These are phyloP conservation scores for Aristolochia fimbriata DNA, from an alignment of 164 flowering plant species.

Conservation along the genomic window DNA sequence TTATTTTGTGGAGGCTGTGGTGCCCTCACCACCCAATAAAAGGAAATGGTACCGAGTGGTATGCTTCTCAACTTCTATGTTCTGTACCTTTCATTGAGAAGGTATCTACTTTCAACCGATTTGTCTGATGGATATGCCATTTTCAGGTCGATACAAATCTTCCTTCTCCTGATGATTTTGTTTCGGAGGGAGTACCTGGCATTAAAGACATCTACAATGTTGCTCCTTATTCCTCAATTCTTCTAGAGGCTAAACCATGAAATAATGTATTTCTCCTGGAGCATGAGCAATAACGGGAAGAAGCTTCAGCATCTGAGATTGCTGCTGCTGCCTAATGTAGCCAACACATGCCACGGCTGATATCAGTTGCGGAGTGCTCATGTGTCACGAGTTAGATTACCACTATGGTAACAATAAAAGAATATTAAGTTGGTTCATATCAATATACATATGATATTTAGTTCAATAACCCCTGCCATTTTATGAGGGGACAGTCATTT, in stretches of 20 bases:
- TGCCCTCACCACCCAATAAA: constrained; percentile 61
- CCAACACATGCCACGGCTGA: no score
- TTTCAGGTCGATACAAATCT: constrained; percentile 91
- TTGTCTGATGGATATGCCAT: not conserved
- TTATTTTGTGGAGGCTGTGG: constrained; percentile 40
- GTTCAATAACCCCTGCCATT: no score
- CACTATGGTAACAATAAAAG: no score
- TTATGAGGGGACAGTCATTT: no score
- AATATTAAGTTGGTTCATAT: no score
- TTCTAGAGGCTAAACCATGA: constrained; percentile 59
- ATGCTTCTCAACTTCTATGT: constrained; percentile 16
- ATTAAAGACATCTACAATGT: constrained; percentile 44
- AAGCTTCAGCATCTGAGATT: no score
- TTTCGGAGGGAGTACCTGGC: constrained; percentile 54
- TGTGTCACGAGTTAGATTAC: no score
- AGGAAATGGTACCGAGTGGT: constrained; percentile 84
- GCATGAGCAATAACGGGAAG: no score
- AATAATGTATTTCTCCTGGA: not conserved
- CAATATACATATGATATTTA: no score
- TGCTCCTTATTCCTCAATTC: constrained; percentile 76
- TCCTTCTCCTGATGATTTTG: constrained; percentile 58
- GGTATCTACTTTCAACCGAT: not conserved
- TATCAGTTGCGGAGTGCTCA: no score
- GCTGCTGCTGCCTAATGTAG: no score
- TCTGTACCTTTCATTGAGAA: not conserved